These are phyloP conservation scores for Paecilomyces dactylethromorphus DNA, from an alignment of 2,329 filamentous ascomycete species.

Conservation along the genomic window DNA sequence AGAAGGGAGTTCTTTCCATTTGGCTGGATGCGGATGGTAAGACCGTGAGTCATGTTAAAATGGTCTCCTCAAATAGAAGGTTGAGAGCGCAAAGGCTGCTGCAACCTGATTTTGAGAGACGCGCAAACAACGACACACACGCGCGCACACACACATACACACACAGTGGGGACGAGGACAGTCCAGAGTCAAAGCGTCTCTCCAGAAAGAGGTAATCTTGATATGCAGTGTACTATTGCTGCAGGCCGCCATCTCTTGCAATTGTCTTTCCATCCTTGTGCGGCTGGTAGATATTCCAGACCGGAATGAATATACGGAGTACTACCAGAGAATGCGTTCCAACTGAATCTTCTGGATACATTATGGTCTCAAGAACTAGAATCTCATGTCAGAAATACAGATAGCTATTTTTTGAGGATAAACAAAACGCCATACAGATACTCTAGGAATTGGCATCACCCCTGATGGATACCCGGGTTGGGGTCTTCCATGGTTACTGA, in stretches of 20 bases:
- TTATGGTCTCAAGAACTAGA: not conserved
- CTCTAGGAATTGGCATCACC: too few species aligned
- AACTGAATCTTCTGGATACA: not conserved
- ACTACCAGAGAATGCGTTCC: not conserved
- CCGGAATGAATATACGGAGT: not conserved
- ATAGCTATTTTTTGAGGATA: not conserved
- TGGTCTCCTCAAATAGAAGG: not conserved
- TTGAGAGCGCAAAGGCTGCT: not conserved
- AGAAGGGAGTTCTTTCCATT: not conserved
- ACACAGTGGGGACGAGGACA: not conserved
- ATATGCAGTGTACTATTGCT: not conserved
- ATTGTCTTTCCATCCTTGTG: not conserved
- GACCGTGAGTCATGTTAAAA: not conserved
- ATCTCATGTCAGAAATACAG: not conserved
- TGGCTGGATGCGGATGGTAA: not conserved
- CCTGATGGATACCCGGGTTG: too few species aligned
- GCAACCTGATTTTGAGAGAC: not conserved
- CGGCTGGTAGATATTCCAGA: not conserved
- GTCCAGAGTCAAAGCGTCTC: not conserved
- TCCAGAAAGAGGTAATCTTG: not conserved
- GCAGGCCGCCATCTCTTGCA: not conserved
- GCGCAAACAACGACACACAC: not conserved
- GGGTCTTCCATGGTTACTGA: too few species aligned
- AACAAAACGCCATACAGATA: not conserved
- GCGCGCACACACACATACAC: not conserved